Percentiles rank a stretch among this genome's conserved stretches.
These are phyloP conservation scores for Auxenochlorella protothecoides DNA, from an alignment of 139 green algal species.

Conservation along the genomic window DNA sequence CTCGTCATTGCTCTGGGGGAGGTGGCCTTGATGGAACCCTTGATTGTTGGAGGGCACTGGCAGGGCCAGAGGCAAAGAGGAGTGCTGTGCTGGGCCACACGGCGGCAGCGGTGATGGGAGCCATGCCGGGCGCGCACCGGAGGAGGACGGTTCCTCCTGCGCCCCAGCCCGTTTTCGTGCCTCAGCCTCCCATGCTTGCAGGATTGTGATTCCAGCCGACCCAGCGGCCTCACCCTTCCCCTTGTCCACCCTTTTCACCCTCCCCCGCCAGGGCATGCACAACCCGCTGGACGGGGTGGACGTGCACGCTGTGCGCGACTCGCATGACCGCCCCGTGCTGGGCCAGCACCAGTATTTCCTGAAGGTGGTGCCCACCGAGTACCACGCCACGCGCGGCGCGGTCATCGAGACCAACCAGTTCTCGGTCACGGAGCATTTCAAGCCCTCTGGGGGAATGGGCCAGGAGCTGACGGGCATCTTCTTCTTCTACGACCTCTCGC, in stretches of 20 bases:
- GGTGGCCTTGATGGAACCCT: too few relatives aligned
- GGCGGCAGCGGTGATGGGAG: too few relatives aligned
- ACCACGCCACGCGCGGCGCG: slow-evolving; percentile 47
- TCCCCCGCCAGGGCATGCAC: slow-evolving; percentile 37
- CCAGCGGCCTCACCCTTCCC: too few relatives aligned
- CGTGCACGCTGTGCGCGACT: background rate
- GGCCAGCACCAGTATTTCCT: slow-evolving; percentile 96
- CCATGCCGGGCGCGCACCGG: too few relatives aligned
- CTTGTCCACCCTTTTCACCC: too few relatives aligned
- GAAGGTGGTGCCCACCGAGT: slow-evolving; percentile 92
- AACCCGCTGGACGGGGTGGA: slow-evolving; percentile 69
- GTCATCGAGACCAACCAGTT: slow-evolving; percentile 87
- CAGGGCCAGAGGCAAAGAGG: background rate
- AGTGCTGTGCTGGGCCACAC: background rate
- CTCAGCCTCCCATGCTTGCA: too few relatives aligned
- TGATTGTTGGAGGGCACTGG: too few relatives aligned
- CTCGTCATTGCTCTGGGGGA: too few relatives aligned
- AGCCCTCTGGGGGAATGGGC: background rate
- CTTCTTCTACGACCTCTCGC: slow-evolving; percentile 96
- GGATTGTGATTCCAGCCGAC: too few relatives aligned
- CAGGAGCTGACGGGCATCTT: slow-evolving; percentile 75
- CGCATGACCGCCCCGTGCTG: background rate
- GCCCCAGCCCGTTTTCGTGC: too few relatives aligned
- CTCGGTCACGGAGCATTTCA: slow-evolving; percentile 93
- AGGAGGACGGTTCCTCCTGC: too few relatives aligned